phyloP scores from a whole-genome alignment of 2,329 filamentous ascomycete genomes.

The Venturia asperata region DNA sequence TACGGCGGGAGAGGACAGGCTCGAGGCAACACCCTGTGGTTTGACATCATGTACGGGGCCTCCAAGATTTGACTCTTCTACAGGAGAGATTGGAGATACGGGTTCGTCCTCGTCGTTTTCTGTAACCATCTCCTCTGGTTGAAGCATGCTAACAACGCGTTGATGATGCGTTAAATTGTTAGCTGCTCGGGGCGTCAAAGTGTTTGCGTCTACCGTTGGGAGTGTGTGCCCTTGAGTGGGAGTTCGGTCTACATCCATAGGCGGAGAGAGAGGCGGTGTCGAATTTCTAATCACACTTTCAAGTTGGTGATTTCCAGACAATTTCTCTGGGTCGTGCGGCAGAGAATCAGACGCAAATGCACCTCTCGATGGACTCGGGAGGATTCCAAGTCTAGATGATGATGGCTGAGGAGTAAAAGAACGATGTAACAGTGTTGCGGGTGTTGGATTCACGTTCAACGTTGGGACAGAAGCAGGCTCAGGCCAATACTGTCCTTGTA shows the following conservation, averaged over 20 bases:
- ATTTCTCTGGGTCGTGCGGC: background rate
- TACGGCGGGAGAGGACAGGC: background rate
- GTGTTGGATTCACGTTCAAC: background rate
- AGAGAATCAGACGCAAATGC: background rate
- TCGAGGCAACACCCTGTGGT: background rate
- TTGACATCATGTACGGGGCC: background rate
- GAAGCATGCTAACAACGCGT: slow-evolving; percentile 3
- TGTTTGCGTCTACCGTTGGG: background rate
- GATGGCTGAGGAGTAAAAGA: background rate
- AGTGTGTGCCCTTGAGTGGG: slow-evolving; percentile 1
- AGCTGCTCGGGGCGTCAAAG: too few species aligned
- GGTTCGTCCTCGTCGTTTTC: slow-evolving; percentile 9
- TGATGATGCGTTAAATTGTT: background rate
- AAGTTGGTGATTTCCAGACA: background rate
- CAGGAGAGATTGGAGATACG: slow-evolving; percentile 13
- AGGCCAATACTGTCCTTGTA: background rate
- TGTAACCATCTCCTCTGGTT: background rate
- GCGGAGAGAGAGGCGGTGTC: background rate
- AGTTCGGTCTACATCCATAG: slow-evolving; percentile 2
- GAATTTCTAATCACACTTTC: slow-evolving; percentile 6
- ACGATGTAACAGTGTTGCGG: background rate
- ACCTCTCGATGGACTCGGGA: slow-evolving; percentile 2
- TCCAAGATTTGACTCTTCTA: background rate
- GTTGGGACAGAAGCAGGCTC: background rate
- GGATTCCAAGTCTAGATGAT: background rate